Base-by-base conservation (phyloP, 129 eudicot species). In the Saussurea involucrata region DNA sequence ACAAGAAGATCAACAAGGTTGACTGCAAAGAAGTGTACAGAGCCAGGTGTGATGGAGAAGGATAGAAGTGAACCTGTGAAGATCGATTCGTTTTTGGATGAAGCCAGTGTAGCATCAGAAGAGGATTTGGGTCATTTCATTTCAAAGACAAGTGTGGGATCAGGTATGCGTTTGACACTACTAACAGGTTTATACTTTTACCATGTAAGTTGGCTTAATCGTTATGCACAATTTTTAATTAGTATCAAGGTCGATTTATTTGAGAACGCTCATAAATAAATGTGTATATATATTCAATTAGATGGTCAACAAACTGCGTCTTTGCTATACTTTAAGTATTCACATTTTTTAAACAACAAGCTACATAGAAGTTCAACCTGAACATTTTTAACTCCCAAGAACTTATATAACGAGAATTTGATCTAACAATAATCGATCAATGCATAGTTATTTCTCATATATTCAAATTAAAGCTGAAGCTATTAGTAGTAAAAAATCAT, bases 1-100 rank as follows among this genome's bases (percentile, higher is more conserved):
- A 85, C 96, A 42, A 76, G 96, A 70, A 32, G 90, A 37, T 90
- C 96, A 6, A 69, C 84, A 37, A 85, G 96, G 86, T 74, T 90
- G 75, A 49, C 82, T n/a, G 86, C 66, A 40, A 83, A 85, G 80
- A 76, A 55, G 40, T 13, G 18, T 64, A 75, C 6, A 24, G 81
- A 44, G 20, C 7, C 25, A 27, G 63, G 25, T 34, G 76, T 34
- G 13, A 63, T 60, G 28, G 55, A 71, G 57, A 63, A 36, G 12
- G 83, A 66, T 71, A 49, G 67, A n/a, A 44, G 46, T 63, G 53
- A 70, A 58, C 55, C 76, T 7, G 57, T 72, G 24, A 68, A 81
- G 72, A 79, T 78, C n/a, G 75, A 27, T 63, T 72, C 68, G 1
- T 63, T 69, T 78, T 24, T 78, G 53, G 84, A 74, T 60, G 76